These are phyloP conservation scores for Vigna nakashimae DNA, from an alignment of 306 rosid species.

Conservation along the genomic window DNA sequence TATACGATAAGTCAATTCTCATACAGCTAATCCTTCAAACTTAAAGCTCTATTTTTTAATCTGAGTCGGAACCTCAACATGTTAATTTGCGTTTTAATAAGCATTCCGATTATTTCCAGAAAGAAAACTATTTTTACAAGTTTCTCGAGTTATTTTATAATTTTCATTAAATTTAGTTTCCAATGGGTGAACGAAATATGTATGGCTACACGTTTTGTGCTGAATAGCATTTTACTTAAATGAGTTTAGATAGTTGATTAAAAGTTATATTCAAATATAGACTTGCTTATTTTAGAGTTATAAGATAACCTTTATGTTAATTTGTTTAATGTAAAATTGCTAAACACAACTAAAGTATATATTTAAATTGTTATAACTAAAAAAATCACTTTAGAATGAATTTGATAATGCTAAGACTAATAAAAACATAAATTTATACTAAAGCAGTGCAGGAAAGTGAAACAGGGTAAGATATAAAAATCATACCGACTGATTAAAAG, in stretches of 20 bases:
- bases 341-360: background rate
- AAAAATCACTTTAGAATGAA: background rate
- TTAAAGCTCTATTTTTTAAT: background rate
- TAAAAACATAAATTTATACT: too few relatives aligned
- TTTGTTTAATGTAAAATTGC: background rate
- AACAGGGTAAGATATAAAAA: background rate
- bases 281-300: background rate
- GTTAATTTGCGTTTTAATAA: background rate
- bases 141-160: background rate
- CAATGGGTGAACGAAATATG: background rate
- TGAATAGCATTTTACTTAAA: background rate
- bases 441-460: too few relatives aligned
- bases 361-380: background rate
- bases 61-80: background rate
- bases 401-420: background rate
- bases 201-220: background rate
- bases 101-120: background rate
- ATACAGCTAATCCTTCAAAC: constrained; percentile 1
- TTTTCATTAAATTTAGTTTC: too few relatives aligned
- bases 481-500: constrained; percentile 49
- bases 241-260: background rate
- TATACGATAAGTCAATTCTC: background rate
- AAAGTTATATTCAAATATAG: background rate
- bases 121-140: background rate
- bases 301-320: background rate